A percentile compares a stretch with the other conserved stretches of the same genome.
These are phyloP conservation scores for Circinella minor DNA, from an alignment of 371 early-diverging fungal species.

Conservation along the genomic window DNA sequence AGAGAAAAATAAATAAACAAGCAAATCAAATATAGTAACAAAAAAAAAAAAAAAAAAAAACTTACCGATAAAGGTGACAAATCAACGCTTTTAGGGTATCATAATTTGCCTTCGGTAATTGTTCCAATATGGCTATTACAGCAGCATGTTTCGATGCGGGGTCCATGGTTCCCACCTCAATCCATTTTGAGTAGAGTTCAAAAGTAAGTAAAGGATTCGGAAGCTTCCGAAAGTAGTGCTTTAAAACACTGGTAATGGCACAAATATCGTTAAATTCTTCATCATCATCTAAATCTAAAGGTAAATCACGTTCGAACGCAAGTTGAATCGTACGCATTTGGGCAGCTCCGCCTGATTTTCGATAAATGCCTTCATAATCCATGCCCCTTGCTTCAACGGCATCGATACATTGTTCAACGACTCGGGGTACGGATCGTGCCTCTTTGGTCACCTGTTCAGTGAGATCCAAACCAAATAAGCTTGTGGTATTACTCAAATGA, in stretches of 20 bases:
- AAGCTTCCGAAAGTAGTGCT: conserved; percentile 92
- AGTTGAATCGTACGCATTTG: conserved; percentile 74
- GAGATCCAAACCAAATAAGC: conserved; percentile 42
- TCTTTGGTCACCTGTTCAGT: conserved; percentile 31
- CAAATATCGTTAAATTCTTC: conserved; percentile 66
- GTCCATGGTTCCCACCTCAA: conserved; percentile 55
- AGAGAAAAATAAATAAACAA: neutral
- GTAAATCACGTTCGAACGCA: conserved; percentile 52
- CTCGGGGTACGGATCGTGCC: conserved; percentile 60
- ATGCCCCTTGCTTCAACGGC: conserved; percentile 83
- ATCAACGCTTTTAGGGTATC: conserved; percentile 42
- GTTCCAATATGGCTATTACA: conserved; percentile 25
- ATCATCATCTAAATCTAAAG: conserved; percentile 57
- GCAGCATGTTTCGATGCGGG: conserved; percentile 28
- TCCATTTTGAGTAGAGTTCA: conserved; percentile 77
- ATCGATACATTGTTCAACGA: conserved; percentile 78
- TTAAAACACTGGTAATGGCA: conserved; percentile 89
- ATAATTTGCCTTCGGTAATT: conserved; percentile 50
- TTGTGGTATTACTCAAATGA: neutral
- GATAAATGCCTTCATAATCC: conserved; percentile 91
- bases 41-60: neutral
- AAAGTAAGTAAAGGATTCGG: conserved; percentile 91
- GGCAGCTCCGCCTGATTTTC: conserved; percentile 89
- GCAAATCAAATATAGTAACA: no score
- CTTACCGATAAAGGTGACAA: conserved; percentile 44